Base-by-base conservation (phyloP, 2,329 filamentous ascomycete species). In the Phoma sp. region DNA sequence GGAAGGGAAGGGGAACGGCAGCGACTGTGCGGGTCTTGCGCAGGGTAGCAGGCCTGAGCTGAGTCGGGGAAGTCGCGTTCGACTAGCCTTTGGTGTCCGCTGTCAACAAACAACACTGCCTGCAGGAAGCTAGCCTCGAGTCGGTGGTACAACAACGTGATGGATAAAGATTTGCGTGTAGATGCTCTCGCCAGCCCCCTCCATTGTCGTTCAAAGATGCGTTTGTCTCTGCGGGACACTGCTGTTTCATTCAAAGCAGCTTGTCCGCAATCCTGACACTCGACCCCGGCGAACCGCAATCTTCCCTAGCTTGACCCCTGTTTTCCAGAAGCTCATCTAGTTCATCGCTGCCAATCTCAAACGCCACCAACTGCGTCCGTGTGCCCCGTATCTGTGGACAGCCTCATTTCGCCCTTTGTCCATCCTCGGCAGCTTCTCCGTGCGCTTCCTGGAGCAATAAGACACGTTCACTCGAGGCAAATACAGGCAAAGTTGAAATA, bases 21-120 rank as follows among this genome's bases (percentile, higher is more conserved):
- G 53, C 33, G 47, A 58, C 60, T 54, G 48, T 56, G 57, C 60
- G 58, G 45, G 56, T 48, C 39, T 36, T 25, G 40, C 36, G 34
- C 50, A 53, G 43, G 43, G 45, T 33, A 23, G n/a, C 28, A 28
- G 30, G 43, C 46, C 36, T 47, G 49, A 34, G 37, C 46, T 54
- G 39, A 40, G 40, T 53, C 40, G 51, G 51, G 51, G 45, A 43
- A 49, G 39, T 54, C 51, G 51, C 51, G 51, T 53, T 48, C 43
- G 43, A 32, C 43, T 42, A 15, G 42, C 47, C 49, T 26, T 28
- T 20, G 43, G 28, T 42, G 25, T 21, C 47, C 39, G 33, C 45
- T 46, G 51, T 54, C 51, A 54, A 54, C 51, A 54, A 54, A 54
- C 51, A 54, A 54, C 45, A 46, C 51, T n/a, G 37, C 43, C 10